Base-by-base conservation (phyloP, 2,329 filamentous ascomycete genomes). In the Diaporthe destruens region DNA sequence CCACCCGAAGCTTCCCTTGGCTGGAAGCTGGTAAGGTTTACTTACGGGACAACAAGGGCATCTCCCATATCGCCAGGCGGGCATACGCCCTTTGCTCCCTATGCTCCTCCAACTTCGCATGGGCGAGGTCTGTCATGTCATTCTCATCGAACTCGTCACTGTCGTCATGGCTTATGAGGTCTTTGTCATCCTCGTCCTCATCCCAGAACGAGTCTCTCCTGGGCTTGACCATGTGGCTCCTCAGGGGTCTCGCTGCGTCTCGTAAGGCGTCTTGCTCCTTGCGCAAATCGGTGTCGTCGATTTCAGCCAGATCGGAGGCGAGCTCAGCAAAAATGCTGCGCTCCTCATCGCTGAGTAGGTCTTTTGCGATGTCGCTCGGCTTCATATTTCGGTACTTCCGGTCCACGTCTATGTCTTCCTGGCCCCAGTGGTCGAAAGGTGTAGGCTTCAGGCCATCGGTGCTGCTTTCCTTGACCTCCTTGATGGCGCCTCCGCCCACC, bases 1-100 rank as follows among this genome's bases (percentile, higher is more conserved):
- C n/a, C 3, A 3, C 47, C 8, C 11, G n/a, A 14, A 23, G 8
- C 49, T 47, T 14, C 12, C 18, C 34, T n/a, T 34, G n/a, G 25
- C 14, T 34, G 14, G 29, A 54, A n/a, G 23, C 51, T 39, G 12
- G 32, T 20, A 20, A 7, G 51, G 2, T 23, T 51, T 34, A 87
- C 94, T 82, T 89, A 98, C 95, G 93, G 72, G 92, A 90, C 74
- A 99, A 86, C 75, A 98, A 85, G 12, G 96, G 96, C 92, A 99
- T 94, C 83, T 99, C 96, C 95, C 96, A 99, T 32, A 95, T 94
- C 59, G 93, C 91, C 77, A 98, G 87, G 68, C 96, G 89, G 61
- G 93, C 92, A 81, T 98, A 98, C 79, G 98, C 91, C 85, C 96
- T 89, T 80, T 96, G 88, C 82, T 98, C 95, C 75, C 96, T 89